Base-by-base conservation (phyloP, 108 stramenopile genomes). In the Pseudonitzschia delicatissima region DNA sequence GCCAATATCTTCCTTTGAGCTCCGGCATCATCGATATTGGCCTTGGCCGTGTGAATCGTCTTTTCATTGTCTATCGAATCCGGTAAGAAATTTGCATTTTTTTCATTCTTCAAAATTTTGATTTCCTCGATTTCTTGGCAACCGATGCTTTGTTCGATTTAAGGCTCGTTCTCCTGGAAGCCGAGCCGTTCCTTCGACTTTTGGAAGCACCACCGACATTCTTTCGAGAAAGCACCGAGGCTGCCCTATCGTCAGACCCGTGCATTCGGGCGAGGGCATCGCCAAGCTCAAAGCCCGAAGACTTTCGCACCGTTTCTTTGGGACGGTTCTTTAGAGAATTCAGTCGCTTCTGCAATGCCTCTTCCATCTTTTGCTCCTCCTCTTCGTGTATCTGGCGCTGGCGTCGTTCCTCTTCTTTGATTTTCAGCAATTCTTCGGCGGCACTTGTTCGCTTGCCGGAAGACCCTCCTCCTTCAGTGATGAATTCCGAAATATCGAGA, bases 401-500 rank as follows among this genome's bases (percentile, higher is more conserved):
- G 27, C 50, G 42, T 4, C 23, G 17, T 50, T 72, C 68, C 21
- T 0, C 37, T 58, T 62, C 37, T 29, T 68, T 69, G 33, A 66
- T 42, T 34, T 40, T 65, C 13, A 77, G 53, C 11, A 77, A 48
- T 47, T 77, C 55, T 2, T 71, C 59, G 13, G 77, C 66, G 37
- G 77, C 77, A 53, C 71, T 62, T 3, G 57, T 45, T 32, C 0
- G 18, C 12, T 45, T 50, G 20, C 20, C 47, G 47, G n/a, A n/a
- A n/a, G n/a, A n/a, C n/a, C n/a, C n/a, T n/a, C n/a, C n/a, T n/a
- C n/a, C n/a, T n/a, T n/a, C n/a, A n/a, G 32, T 21, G 37, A 33
- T 64, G 47, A 77, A 77, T 64, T 77, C 77, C 26, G 77, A 67
- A 32, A 77, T 36, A 42, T 77, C 77, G 7, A 77, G 69, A 0